Percentiles rank a stretch among this genome's conserved stretches.
These are phyloP conservation scores for Geotrichum histeridarum DNA, from an alignment of 1,139 yeast species.

Conservation along the genomic window DNA sequence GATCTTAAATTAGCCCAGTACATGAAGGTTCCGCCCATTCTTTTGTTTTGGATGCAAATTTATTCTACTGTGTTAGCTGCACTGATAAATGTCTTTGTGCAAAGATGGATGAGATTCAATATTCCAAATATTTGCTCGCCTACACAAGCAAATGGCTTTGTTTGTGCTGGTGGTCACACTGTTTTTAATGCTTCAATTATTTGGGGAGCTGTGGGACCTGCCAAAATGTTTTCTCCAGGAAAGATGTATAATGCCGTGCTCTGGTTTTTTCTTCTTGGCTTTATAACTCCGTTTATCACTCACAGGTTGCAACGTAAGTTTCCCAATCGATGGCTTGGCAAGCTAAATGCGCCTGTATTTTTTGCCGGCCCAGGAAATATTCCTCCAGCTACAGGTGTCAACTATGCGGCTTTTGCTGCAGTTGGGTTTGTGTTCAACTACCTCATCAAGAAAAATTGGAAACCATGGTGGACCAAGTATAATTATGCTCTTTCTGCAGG, in stretches of 20 bases:
- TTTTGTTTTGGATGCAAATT: slow-evolving; percentile 46
- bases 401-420: slow-evolving; percentile 40
- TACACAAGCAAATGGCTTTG: slow-evolving; percentile 40
- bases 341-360: slow-evolving; percentile 39
- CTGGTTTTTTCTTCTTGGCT: slow-evolving; percentile 41
- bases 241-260: slow-evolving; percentile 37
- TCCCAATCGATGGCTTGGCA: slow-evolving; percentile 40
- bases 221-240: slow-evolving; percentile 40
- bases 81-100: slow-evolving; percentile 36
- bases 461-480: slow-evolving; percentile 63
- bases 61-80: slow-evolving; percentile 36
- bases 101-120: slow-evolving; percentile 42
- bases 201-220: slow-evolving; percentile 58
- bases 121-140: slow-evolving; percentile 45
- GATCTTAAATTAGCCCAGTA: slow-evolving; percentile 51
- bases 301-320: slow-evolving; percentile 44
- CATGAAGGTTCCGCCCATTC: slow-evolving; percentile 34
- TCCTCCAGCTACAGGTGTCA: slow-evolving; percentile 44
- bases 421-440: slow-evolving; percentile 43
- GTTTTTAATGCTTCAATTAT: slow-evolving; percentile 48
- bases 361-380: slow-evolving; percentile 42
- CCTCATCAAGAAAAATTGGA: slow-evolving; percentile 36
- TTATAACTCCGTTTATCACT: slow-evolving; percentile 36
- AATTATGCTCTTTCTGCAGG: slow-evolving; percentile 46
- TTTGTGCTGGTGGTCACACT: slow-evolving; percentile 43